Evolutionary conservation across 2,329 filamentous ascomycete genomes (phyloP), one percentile per base, ranked within the genome.

Genomic region (Pseudogymnoascus sp.): DNA sequence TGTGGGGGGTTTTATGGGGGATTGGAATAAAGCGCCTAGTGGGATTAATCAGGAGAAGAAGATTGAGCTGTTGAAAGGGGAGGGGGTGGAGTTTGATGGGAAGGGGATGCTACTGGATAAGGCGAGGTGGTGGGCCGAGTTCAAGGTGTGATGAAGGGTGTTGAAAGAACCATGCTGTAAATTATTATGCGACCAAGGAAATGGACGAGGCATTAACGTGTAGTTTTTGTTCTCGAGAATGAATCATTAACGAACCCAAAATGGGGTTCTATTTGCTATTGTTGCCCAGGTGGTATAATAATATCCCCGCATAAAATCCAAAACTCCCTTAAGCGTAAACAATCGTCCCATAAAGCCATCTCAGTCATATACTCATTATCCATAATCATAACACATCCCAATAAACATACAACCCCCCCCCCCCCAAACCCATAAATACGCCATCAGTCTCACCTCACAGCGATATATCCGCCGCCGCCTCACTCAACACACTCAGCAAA

Each of bases 401-500:
- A 56, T 56, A 56, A 56, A 33, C 50, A 56, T 56, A 56, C 50
- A 56, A 33, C 14, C 12, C 25, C 8, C 14, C 23, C 7, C 6
- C 31, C n/a, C 3, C 25, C 25, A 4, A 31, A 33, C n/a, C 47
- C n/a, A 56, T 33, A 56, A 56, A 56, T 7, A n/a, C 44, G 21
- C 23, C 44, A 16, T 3, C 44, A 33, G 11, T 2, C 25, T 56
- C 47, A 56, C 25, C 25, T 56, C 47, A 56, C 25, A 60, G 37
- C 16, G 33, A 37, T 28, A 40, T 40, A 25, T 62, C 71, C 56
- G 69, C 69, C 5, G 82, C 83, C 25, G 83, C 84, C 70, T 87
- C 83, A 3, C 81, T 79, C 33, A 87, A 72, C 1, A 86, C 82
- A 62, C 80, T 80, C 53, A 86, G 69, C 65, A 87, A 72, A 62